Evolutionary conservation across 116 monocot species (phyloP), one percentile per base, ranked within the genome.

Genomic region (Papilionanthe hybrid): DNA sequence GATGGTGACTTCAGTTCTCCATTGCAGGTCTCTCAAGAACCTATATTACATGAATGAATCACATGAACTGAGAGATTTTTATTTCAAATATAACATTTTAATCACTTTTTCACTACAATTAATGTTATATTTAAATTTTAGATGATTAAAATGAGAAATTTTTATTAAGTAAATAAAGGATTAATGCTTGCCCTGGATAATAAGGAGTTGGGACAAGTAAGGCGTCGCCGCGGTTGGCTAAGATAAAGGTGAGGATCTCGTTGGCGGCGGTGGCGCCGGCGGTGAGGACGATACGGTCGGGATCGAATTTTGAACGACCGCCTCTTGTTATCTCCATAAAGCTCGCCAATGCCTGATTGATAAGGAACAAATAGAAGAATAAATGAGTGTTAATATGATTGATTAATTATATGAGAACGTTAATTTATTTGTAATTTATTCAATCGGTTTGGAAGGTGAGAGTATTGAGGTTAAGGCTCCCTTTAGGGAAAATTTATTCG

Each of bases 251-350:
- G 3, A 91, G 60, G 25, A 57, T 19, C 58, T 91, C 91, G 11
- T 88, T 83, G 11, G 88, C 91, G 0, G 87, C 91, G 20, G 91
- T 91, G 75, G 93, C 93, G 2, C 93, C 93, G 3, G 93, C 93
- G 5, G 91, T 91, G 68, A 93, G 89, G 74, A 93, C 89, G 29
- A 91, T 86, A 10, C 87, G 72, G n/a, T 89, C 80, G 6, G 89
- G 79, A 74, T 93, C 87, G 9, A 91, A 91, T 23, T 79, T 87
- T 15, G 78, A 89, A 48, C 77, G 85, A 30, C 85, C 85, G 77
- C 89, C 90, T 81, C 93, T 86, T 58, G 91, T 91, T 77, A 89
- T 69, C 85, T 86, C 89, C 93, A 93, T 93, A 82, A 91, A 93
- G 63, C 86, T 84, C 25, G 91, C 85, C 93, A 93, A 87, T 84